phyloP scores from a whole-genome alignment of 75 land plant genomes.

The Picea sitchensis region DNA sequence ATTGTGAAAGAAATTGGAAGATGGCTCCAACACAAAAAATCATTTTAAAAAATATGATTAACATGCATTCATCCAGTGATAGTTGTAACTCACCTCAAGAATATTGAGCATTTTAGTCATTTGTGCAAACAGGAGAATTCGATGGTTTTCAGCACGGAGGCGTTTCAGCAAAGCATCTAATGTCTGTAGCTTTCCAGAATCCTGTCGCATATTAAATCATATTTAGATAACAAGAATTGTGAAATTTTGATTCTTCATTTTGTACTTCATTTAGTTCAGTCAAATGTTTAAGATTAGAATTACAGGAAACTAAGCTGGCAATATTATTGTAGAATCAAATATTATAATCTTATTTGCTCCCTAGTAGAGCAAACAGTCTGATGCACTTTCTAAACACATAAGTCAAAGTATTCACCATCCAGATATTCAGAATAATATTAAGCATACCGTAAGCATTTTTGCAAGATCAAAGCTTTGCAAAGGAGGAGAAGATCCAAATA shows the following conservation, averaged over 20 bases:
- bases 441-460: conserved; percentile 81
- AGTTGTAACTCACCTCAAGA: conserved; percentile 65
- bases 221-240: neutral
- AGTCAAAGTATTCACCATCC: neutral
- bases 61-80: neutral
- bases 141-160: conserved; percentile 83
- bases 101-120: conserved; percentile 99
- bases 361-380: neutral
- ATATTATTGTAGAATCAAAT: neutral
- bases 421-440: neutral
- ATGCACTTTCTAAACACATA: neutral
- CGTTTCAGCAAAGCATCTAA: conserved; percentile 81
- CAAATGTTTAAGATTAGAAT: neutral
- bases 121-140: conserved; percentile 98
- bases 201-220: conserved; percentile 33
- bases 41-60: neutral
- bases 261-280: neutral
- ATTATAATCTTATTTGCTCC: neutral
- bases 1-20: neutral
- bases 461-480: conserved; percentile 94
- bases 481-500: conserved; percentile 96
- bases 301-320: neutral
- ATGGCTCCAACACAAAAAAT: neutral
- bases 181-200: conserved; percentile 96
- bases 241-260: neutral